These are phyloP conservation scores for Epichloe coenophiala DNA, from an alignment of 2,329 filamentous ascomycete genomes.

Conservation along the genomic window DNA sequence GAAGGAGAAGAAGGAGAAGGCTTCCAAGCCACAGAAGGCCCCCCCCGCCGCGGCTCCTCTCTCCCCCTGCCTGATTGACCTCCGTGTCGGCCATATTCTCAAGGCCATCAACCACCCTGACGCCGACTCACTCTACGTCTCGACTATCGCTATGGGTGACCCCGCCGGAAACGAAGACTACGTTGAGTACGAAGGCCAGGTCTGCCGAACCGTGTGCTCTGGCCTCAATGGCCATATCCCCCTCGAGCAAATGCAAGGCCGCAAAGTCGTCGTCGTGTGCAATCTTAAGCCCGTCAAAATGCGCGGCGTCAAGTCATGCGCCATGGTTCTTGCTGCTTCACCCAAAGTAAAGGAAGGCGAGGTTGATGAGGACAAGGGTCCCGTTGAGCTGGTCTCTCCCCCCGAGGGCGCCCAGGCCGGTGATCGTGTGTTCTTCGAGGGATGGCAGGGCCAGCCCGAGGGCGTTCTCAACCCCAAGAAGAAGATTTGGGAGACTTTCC, in stretches of 20 bases:
- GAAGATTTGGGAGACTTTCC: constrained; percentile 96
- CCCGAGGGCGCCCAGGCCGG: constrained; percentile 64
- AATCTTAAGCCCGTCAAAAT: constrained; percentile 99
- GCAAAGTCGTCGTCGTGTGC: constrained; percentile 89
- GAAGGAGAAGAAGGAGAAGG: constrained; percentile 88
- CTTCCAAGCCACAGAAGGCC: constrained; percentile 59
- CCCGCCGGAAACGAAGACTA: constrained; percentile 70
- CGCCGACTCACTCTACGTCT: constrained; percentile 89
- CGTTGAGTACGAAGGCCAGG: constrained; percentile 77
- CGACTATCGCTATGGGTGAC: constrained; percentile 90
- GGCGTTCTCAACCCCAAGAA: constrained; percentile 95
- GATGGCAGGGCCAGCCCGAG: constrained; percentile 88
- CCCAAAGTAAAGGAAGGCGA: constrained; percentile 73
- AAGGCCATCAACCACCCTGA: constrained; percentile 94
- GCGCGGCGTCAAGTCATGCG: constrained; percentile 64
- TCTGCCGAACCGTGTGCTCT: constrained; percentile 91
- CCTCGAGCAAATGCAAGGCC: constrained; percentile 89
- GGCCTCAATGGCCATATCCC: constrained; percentile 88
- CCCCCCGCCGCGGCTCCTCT: constrained; percentile 56
- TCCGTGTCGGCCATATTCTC: constrained; percentile 92
- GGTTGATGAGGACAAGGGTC: constrained; percentile 71
- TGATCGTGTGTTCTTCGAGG: constrained; percentile 84
- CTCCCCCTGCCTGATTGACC: constrained; percentile 83
- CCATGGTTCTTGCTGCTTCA: constrained; percentile 93
- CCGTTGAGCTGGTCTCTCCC: constrained; percentile 88